Evolutionary conservation across 345 rosid genomes (phyloP).

Genomic region (Rhodamnia rubescens): DNA sequence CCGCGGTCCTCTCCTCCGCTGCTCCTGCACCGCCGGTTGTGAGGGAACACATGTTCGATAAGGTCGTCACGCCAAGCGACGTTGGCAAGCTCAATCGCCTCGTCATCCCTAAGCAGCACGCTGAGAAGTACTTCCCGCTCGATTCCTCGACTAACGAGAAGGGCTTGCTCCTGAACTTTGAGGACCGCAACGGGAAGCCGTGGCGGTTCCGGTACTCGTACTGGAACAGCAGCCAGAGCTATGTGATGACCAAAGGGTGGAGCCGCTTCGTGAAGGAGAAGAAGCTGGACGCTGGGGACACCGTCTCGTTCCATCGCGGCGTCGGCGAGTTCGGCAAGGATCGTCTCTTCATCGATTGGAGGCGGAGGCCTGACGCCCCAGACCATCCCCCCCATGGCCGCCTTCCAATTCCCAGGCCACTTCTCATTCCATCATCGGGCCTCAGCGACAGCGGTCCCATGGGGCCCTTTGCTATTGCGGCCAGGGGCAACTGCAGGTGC

Average conservation of each 20-base stretch:
- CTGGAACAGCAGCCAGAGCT: constrained; percentile 97
- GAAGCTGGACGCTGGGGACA: constrained; percentile 85
- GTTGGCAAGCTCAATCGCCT: constrained; percentile 60
- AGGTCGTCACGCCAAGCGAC: constrained; percentile 57
- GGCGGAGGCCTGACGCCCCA: constrained; percentile 50
- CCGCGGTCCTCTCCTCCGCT: background rate
- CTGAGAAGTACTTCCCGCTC: constrained; percentile 77
- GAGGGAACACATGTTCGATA: constrained; percentile 51
- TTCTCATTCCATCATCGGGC: constrained; percentile 12
- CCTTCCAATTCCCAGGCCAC: constrained; percentile 9
- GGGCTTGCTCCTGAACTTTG: constrained; percentile 78
- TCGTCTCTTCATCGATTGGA: constrained; percentile 74
- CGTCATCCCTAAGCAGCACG: constrained; percentile 56
- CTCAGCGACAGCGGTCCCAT: constrained; percentile 8
- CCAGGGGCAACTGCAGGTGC: constrained; percentile 10
- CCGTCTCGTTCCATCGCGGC: constrained; percentile 78
- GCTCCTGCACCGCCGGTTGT: constrained; percentile 10
- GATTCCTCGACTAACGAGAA: constrained; percentile 65
- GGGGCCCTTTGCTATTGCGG: constrained; percentile 37
- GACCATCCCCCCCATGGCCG: background rate
- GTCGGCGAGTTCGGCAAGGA: constrained; percentile 47
- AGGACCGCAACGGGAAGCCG: constrained; percentile 60
- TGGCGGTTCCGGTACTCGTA: constrained; percentile 93
- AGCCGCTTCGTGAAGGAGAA: constrained; percentile 95
- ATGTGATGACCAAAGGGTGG: constrained; percentile 97